Evolutionary conservation across 2,329 filamentous ascomycete species (phyloP), one percentile per base, ranked within the genome.

Genomic region (Xylaria sp.): DNA sequence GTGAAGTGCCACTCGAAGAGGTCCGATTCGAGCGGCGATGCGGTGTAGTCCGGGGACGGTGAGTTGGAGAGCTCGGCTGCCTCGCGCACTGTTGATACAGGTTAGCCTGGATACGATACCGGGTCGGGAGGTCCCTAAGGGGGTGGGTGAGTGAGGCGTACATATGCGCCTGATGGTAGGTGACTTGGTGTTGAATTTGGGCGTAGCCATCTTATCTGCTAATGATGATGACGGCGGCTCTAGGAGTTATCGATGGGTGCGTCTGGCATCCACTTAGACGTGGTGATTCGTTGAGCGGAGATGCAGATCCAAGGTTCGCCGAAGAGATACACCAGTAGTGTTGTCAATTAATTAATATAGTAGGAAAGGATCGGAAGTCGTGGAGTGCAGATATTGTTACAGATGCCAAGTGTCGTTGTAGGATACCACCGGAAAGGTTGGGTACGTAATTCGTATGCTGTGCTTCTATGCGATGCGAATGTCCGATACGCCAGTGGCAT

Each of bases 1-100:
- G 96, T 99, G 82, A 98, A 99, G 84, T 99, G 96, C 96, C 96
- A 99, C 82, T 98, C 94, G 82, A 97, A 97, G 62, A 99, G 90
- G 81, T 98, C 94, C 36, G 89, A 85, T 78, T 98, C 95, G 70
- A 95, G 88, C 0, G 96, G 96, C 3, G 90, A 85, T 48, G 95
- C 96, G 74, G 91, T 89, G 81, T 95, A 97, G 82, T 97, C 93
- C 62, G 92, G 85, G 2, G 93, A 96, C 4, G 95, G 93, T 45
- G 92, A 87, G 67, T 85, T 86, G 69, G 93, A 90, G 64, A 99
- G 88, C 79, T 98, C 96, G 67, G 92, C 87, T 66, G 95, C 94
- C 89, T 98, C 96, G 81, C 93, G 93, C 77, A 98, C 91, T 93
- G 51, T 78, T 51, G 75, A 59, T 14, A 7, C 21, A 36, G 42